Base-by-base conservation (phyloP, 805 yeast species). In the Starmerella stigmatis region DNA sequence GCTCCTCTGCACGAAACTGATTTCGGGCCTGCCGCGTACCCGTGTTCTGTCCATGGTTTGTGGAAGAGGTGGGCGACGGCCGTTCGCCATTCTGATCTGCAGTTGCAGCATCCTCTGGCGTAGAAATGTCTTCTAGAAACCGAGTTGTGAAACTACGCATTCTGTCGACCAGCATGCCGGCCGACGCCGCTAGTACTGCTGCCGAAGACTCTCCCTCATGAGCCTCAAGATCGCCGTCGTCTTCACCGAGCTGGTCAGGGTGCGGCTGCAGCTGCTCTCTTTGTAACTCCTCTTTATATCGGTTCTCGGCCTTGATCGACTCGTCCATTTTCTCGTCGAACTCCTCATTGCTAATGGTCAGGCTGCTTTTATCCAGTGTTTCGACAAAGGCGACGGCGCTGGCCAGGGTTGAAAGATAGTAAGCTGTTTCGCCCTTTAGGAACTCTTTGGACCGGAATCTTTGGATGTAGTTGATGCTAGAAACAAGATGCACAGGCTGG, bases 401-500 rank as follows among this genome's bases (percentile, higher is more conserved):
- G 57, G 82, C 85, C 22, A 89, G 63, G n/a, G 95, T 83, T 23
- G 94, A 83, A 44, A 92, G 66, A 59, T 92, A 92, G 62, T 92
- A 92, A 33, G 92, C 82, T 0, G 89, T 79, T 60, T 92, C 99
- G 8, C 98, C 96, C 33, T 72, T 71, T 38, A 83, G 66, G 69
- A 83, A 81, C 34, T 76, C 83, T 6, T 75, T 78, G 45, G 75
- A 78, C 52, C 97, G 67, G 61, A 82, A 92, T 42, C 92, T 69
- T 60, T 86, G 94, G 52, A 92, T 85, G 62, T 86, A 92, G 48
- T 74, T 76, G 48, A 88, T 64, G 59, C 89, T 89, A 9, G 95
- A 83, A 13, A 76, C 71, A n/a, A 92, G 63, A 53, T 76, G 65
- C 31, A 65, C 66, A 1, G 86, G 76, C 45, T 75, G 75, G 1